phyloP scores from a whole-genome alignment of 176 grass and related monocot species.

The Raddia distichophylla region DNA sequence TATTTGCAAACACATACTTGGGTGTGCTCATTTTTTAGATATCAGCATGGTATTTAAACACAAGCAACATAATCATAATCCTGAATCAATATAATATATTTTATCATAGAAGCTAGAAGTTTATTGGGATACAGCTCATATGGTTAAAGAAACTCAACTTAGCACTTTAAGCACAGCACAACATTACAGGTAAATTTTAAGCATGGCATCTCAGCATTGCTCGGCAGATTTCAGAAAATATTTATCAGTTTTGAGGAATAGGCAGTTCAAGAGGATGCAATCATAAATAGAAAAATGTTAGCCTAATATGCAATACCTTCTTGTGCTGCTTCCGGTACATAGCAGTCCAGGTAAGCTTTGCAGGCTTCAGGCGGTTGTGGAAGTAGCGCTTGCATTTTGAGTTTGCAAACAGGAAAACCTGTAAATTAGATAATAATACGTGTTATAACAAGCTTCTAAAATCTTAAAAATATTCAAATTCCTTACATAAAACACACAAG shows the following conservation, averaged over 20 bases:
- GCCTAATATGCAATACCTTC: constrained; percentile 46
- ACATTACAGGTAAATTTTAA: not conserved
- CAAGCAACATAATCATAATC: not conserved
- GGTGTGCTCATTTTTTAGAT: not conserved
- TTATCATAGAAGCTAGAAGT: not conserved
- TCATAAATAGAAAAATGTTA: not conserved
- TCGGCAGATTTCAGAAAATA: not conserved
- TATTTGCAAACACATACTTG: not conserved
- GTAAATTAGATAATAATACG: not conserved
- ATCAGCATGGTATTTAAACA: not conserved
- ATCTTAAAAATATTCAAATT: not conserved
- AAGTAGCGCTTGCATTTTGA: constrained; percentile 88
- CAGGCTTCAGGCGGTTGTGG: constrained; percentile 87
- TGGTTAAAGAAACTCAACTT: not conserved
- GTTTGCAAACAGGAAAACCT: constrained; percentile 85
- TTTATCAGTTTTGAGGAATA: not conserved
- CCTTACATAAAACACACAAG: not conserved
- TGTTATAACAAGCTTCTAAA: not conserved
- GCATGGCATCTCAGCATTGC: not conserved
- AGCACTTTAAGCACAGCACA: not conserved
- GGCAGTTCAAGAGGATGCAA: no score
- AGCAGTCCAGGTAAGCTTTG: constrained; percentile 80
- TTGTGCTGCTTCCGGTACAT: constrained; percentile 94
- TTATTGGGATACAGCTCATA: not conserved
- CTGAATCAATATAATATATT: not conserved